Evolutionary conservation across 495 filamentous ascomycete species (phyloP).

Genomic region (Daldinia grandis): DNA sequence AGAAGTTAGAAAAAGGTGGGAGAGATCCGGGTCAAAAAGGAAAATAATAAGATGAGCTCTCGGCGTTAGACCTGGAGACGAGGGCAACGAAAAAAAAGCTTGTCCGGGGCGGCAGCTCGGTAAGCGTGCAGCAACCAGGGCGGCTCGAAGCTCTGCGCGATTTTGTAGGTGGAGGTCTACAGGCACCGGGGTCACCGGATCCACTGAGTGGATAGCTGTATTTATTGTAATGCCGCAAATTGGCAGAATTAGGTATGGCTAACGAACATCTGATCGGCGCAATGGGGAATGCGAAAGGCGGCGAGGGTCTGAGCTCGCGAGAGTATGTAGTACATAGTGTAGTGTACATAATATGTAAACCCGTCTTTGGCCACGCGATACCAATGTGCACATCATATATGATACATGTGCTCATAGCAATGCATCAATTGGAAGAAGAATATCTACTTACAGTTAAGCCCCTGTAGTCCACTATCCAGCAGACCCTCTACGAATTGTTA

Average conservation of each 20-base stretch:
- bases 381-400: background rate
- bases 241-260: constrained; percentile 21
- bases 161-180: constrained; percentile 45
- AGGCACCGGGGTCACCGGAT: constrained; percentile 42
- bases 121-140: constrained; percentile 27
- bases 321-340: no score
- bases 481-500: constrained; percentile 4
- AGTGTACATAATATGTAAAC: no score
- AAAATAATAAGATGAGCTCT: constrained; percentile 43
- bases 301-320: constrained; percentile 25
- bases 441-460: constrained; percentile 8
- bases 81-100: constrained; percentile 45
- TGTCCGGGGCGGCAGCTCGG: constrained; percentile 40
- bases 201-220: constrained; percentile 42
- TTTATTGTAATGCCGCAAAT: constrained; percentile 42
- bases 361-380: constrained; percentile 30
- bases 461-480: background rate
- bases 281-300: constrained; percentile 33
- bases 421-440: constrained; percentile 14
- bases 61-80: constrained; percentile 40
- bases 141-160: constrained; percentile 45
- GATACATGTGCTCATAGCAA: background rate
- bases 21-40: constrained; percentile 43
- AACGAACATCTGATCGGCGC: constrained; percentile 12
- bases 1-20: constrained; percentile 38